Evolutionary conservation across 345 rosid species (phyloP), one percentile per base, ranked within the genome.

Genomic region (Gossypium thurberi): DNA sequence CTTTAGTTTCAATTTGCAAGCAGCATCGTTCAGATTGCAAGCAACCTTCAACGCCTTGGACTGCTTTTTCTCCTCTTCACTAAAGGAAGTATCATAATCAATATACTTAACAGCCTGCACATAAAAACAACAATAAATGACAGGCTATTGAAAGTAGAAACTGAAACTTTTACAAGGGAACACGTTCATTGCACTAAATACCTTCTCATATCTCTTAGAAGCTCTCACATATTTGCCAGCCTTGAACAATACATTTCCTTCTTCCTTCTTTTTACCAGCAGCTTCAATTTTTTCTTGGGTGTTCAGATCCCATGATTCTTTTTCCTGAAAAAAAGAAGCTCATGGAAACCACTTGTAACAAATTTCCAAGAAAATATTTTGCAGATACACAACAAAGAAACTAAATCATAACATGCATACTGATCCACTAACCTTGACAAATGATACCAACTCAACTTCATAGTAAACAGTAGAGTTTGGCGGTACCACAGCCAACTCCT

Each of bases 301-400:
- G 81, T 80, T 93, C 97, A 96, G 85, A 78, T 96, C 95, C 98
- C 99, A 93, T 0, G 99, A 91, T 68, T 96, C 98, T 78, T 84
- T 96, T 10, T 96, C 99, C 93, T 92, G 77, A 48, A 78, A 47
- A 3, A 58, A 6, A 33, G 40, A 8, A 21, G 66, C 18, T 67
- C 10, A 65, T 17, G 1, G 6, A 61, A 65, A 52, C 63, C 76
- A 40, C 6, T 43, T 25, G 3, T n/a, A 14, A 69, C n/a, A 53
- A 11, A 23, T 56, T 62, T 56, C 15, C 50, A 62, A 50, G 15
- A 48, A 23, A 7, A 52, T 1, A 14, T 42, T 6, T n/a, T 8
- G 56, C 48, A 43, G 1, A 6, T 1, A 55, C 51, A 52, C 15
- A 5, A 48, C 9, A 40, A 21, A 10, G 2, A 26, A 25, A 53